A percentile compares a stretch with the other conserved stretches of the same genome.
phyloP scores from a whole-genome alignment of 352 stramenopile genomes.

The Lagenidium sp. region DNA sequence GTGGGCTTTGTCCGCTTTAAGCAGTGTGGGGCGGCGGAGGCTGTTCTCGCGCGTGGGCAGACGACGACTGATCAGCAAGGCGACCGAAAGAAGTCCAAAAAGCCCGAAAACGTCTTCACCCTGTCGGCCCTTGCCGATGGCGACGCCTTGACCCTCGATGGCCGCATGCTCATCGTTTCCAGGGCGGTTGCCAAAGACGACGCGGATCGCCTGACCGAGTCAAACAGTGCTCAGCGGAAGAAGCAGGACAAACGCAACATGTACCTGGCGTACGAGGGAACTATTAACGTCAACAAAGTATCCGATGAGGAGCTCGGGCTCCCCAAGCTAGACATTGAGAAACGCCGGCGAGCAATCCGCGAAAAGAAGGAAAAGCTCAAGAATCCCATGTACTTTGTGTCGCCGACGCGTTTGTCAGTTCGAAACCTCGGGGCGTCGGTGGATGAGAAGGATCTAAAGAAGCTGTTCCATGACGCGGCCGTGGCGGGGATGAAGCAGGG shows the following conservation, averaged over 20 bases:
- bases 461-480: slow-evolving; percentile 79
- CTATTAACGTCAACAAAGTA: slow-evolving; percentile 88
- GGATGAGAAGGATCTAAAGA: slow-evolving; percentile 89
- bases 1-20: slow-evolving; percentile 83
- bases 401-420: slow-evolving; percentile 90
- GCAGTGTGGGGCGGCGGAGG: slow-evolving; percentile 33
- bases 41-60: slow-evolving; percentile 46
- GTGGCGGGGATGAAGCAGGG: slow-evolving; percentile 55
- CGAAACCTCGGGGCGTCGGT: slow-evolving; percentile 86
- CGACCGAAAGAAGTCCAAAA: slow-evolving; percentile 51
- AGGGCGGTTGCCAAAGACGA: slow-evolving; percentile 65
- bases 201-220: slow-evolving; percentile 45
- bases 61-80: slow-evolving; percentile 22
- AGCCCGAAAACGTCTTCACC: slow-evolving; percentile 43
- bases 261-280: slow-evolving; percentile 93
- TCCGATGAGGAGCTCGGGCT: slow-evolving; percentile 81
- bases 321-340: slow-evolving; percentile 91
- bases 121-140: slow-evolving; percentile 60
- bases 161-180: slow-evolving; percentile 66
- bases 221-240: slow-evolving; percentile 39
- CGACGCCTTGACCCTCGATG: slow-evolving; percentile 64
- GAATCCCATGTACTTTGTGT: slow-evolving; percentile 97
- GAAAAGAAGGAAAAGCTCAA: slow-evolving; percentile 97
- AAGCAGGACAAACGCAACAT: slow-evolving; percentile 94
- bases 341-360: slow-evolving; percentile 85